These are phyloP conservation scores for Chalciporus sp. DNA, from an alignment of 1,284 basidiomycete species.

Conservation along the genomic window DNA sequence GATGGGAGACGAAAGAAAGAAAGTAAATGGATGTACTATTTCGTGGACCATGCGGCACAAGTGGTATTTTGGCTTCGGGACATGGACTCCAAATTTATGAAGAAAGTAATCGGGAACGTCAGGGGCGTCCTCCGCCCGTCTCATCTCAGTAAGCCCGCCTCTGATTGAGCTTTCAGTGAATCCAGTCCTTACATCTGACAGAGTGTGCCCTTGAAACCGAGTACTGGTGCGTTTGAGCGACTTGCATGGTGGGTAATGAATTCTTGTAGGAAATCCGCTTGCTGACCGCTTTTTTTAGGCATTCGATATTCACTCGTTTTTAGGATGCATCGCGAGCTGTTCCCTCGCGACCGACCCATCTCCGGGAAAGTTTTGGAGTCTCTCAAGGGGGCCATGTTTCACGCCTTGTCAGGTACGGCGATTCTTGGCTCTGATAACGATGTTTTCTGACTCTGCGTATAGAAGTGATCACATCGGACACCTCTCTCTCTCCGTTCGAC, in stretches of 20 bases:
- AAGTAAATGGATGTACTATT: constrained; percentile 1
- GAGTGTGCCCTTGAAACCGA: background rate
- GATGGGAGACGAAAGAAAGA: background rate
- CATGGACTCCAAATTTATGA: background rate
- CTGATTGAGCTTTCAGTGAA: background rate
- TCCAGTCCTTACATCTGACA: background rate
- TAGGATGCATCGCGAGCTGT: background rate
- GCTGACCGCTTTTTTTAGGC: background rate
- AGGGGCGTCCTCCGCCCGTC: background rate
- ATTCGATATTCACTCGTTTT: background rate
- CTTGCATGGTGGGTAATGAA: background rate
- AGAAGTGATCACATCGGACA: background rate
- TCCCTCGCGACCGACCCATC: background rate
- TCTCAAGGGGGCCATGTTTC: background rate
- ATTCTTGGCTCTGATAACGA: too few species aligned
- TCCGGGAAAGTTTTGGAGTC: background rate
- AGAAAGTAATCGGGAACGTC: background rate
- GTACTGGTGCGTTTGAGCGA: background rate
- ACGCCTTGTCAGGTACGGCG: background rate
- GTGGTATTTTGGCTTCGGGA: background rate
- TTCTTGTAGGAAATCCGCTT: background rate
- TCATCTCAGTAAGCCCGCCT: background rate
- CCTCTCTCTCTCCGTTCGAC: constrained; percentile 35
- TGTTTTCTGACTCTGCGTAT: too few species aligned
- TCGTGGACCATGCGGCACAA: background rate